Evolutionary conservation across 768 basidiomycete species (phyloP), one percentile per base, ranked within the genome.

Genomic region (Wakefieldia striispora): DNA sequence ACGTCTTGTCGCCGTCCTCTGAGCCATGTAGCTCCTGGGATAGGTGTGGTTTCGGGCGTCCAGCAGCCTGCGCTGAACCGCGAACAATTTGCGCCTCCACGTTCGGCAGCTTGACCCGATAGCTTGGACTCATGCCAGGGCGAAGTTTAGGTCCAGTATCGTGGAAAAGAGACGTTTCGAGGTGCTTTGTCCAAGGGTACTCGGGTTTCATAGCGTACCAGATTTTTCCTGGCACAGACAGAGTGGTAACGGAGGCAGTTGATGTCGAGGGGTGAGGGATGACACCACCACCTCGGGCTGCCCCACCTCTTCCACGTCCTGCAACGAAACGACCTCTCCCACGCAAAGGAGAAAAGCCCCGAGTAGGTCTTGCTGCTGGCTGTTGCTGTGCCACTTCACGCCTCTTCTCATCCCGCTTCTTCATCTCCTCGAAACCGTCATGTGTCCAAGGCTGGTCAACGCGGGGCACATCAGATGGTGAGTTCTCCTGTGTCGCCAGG

Each of bases 351-450:
- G 67, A 61, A 45, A 66, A 54, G 20, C 71, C 75, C 43, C 72
- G 69, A 49, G 54, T 52, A 31, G 63, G 52, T 49, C 68, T 64
- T 29, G 61, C 46, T 23, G 59, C 19, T 48, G 61, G 68, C 36
- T 65, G 62, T 40, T 72, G 72, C 58, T 70, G 69, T 58, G 62
- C 54, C 9, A 55, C 54, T 40, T 63, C 66, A 6, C 65, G 59
- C 34, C 70, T 70, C 45, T 76, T 75, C 50, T 90, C 86, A 51
- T 91, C 90, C 57, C 78, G 79, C 46, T 75, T 76, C 69, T 82
- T 89, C 80, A 92, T 80, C 71, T 95, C 89, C 66, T 92, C 90
- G 55, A 85, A 95, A 2, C 91, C 90, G 62, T 91, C 90, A 62
- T 94, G 91, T 0, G 78, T 83, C 91, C 91, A 93, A 3, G 80